These are phyloP conservation scores for Hymenochaete sp. DNA, from an alignment of 1,284 basidiomycete genomes.

Conservation along the genomic window DNA sequence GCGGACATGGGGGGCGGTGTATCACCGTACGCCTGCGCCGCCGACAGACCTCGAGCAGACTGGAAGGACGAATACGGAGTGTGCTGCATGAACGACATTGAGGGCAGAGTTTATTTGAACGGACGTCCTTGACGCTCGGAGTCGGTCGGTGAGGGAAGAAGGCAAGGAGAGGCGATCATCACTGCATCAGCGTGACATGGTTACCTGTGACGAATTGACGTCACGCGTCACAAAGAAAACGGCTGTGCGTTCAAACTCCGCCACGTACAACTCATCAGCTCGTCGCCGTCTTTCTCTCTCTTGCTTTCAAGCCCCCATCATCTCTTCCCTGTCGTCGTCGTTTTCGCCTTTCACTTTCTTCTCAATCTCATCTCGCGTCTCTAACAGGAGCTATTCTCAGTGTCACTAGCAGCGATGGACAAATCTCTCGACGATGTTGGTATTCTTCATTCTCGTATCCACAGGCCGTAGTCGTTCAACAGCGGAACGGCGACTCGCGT, in stretches of 20 bases:
- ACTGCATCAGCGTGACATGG: neutral
- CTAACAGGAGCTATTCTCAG: constrained; percentile 20
- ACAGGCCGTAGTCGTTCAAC: too few species aligned
- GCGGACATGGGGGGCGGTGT: constrained; percentile 18
- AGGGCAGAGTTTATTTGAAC: constrained; percentile 8
- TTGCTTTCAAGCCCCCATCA: constrained; percentile 8
- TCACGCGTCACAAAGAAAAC: neutral
- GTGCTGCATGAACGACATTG: constrained; percentile 17
- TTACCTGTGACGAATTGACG: neutral
- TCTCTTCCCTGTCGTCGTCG: neutral
- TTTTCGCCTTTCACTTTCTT: neutral
- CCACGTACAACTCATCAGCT: neutral
- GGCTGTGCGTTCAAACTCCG: too few species aligned
- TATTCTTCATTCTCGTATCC: constrained; percentile 20
- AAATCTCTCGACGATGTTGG: constrained; percentile 85
- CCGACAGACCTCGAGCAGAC: constrained; percentile 6
- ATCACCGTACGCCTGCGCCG: constrained; percentile 12
- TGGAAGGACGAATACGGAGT: constrained; percentile 9
- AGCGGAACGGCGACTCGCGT: too few species aligned
- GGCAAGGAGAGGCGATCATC: neutral
- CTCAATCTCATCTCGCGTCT: neutral
- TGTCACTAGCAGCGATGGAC: constrained; percentile 43
- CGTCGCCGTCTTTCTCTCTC: neutral
- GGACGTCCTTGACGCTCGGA: constrained; percentile 3
- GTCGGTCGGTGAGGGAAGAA: neutral